A percentile compares a stretch with the other conserved stretches of the same genome.
These are phyloP conservation scores for Micractinium sp. DNA, from an alignment of 139 green algal species.

Conservation along the genomic window DNA sequence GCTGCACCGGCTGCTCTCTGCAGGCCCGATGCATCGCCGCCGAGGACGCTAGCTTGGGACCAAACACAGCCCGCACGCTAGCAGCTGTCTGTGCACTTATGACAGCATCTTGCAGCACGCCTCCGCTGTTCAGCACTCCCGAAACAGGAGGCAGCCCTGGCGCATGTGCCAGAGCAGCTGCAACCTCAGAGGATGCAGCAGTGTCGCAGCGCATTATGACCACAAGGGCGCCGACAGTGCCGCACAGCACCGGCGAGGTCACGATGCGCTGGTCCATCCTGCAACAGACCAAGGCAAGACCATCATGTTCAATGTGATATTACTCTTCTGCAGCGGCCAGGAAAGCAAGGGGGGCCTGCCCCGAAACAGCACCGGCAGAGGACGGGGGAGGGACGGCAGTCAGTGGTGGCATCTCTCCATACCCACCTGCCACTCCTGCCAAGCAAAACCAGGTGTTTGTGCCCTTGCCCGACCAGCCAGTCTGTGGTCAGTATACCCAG, in stretches of 20 bases:
- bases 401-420: too few species aligned
- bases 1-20: slow-evolving; percentile 23
- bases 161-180: neutral
- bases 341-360: too few species aligned
- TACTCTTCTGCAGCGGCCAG: too few species aligned
- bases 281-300: neutral
- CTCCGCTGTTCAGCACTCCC: slow-evolving; percentile 67
- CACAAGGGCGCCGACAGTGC: neutral
- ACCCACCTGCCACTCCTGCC: slow-evolving; percentile 38
- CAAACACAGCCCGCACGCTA: slow-evolving; percentile 50
- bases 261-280: neutral
- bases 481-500: slow-evolving; percentile 54
- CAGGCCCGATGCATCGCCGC: neutral
- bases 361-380: too few species aligned
- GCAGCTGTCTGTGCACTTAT: slow-evolving; percentile 54
- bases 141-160: neutral
- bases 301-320: neutral
- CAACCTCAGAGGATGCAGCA: slow-evolving; percentile 9
- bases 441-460: slow-evolving; percentile 32
- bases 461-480: slow-evolving; percentile 60
- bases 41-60: slow-evolving; percentile 57
- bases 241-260: too few species aligned
- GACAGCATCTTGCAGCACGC: slow-evolving; percentile 69
- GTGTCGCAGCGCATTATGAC: slow-evolving; percentile 40
- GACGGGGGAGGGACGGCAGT: too few species aligned